These are phyloP conservation scores for Catenaria anguillulae DNA, from an alignment of 371 early-diverging fungal genomes.

Conservation along the genomic window DNA sequence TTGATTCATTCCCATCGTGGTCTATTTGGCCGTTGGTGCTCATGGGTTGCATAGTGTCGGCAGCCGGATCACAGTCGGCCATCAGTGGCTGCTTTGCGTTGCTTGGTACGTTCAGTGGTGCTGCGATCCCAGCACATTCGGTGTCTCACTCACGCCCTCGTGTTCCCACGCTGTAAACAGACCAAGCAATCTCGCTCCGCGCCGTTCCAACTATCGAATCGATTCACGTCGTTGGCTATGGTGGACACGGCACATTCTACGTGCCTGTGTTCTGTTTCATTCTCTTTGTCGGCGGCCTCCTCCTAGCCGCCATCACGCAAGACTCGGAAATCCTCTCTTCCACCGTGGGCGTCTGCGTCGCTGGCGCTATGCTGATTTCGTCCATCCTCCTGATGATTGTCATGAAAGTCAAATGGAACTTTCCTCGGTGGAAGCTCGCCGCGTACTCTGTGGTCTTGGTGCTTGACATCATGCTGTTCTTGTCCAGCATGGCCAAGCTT, in stretches of 20 bases:
- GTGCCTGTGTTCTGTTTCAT: not conserved
- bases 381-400: not conserved
- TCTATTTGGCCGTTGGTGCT: not conserved
- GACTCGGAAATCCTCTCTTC: not conserved
- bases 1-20: not conserved
- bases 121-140: not conserved
- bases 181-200: slow-evolving; percentile 2
- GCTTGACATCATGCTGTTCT: not conserved
- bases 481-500: not conserved
- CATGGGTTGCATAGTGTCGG: not conserved
- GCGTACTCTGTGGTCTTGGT: not conserved
- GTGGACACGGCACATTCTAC: not conserved
- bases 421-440: not conserved
- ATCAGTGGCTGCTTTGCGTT: slow-evolving; percentile 1
- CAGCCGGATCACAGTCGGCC: not conserved
- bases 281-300: not conserved
- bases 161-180: not conserved
- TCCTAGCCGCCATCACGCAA: not conserved
- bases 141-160: too few relatives aligned
- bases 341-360: not conserved
- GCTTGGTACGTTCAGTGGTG: not conserved
- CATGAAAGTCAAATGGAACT: slow-evolving; percentile 1
- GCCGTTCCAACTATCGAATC: not conserved
- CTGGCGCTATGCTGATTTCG: slow-evolving; percentile 4
- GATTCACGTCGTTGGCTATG: not conserved